Base-by-base conservation (phyloP, 1,139 yeast genomes). In the Yamadazyma dushanensis region DNA sequence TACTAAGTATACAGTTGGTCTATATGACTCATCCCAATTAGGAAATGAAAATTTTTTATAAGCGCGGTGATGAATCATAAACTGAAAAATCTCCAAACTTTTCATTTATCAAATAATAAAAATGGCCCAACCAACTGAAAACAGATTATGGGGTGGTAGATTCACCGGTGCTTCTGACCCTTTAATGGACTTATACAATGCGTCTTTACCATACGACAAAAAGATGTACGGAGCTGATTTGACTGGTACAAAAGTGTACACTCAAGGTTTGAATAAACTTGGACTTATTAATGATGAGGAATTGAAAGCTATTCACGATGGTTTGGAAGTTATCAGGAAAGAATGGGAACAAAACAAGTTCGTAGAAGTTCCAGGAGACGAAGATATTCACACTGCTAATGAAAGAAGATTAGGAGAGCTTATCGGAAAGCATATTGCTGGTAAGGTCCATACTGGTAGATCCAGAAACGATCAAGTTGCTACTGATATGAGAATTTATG, bases 381-480 rank as follows among this genome's bases (percentile, higher is more conserved):
- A 92, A 63, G 99, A 92, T 57, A 92, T 92, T 49, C 99, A 92
- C 61, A 92, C 99, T 32, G 98, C 98, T 34, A 92, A 92, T 58
- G 99, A 92, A 69, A 85, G 99, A 69, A 78, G 98, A 57, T 71
- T 92, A 46, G 98, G 99, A 30, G 99, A 92, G 63, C 69, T 92
- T 36, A 92, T 92, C 53, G 99, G 98, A 38, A 83, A 80, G 55
- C 80, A 80, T 41, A 90, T 92, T 57, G 87, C 97, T 27, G 99
- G 99, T 33, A 92, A 92, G 57, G 97, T 92, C 21, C 99, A 92
- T 61, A 92, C 99, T 14, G 99, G 99, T 43, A 80, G 99, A 58
- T 87, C 96, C 32, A 83, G 99, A 73, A 92, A 92, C 56, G 99
- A 92, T 62, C 99, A 92, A 69, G 97, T 90, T 38, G 98, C 97